Percentiles rank a stretch among this genome's conserved stretches.
phyloP scores from a whole-genome alignment of 2,329 filamentous ascomycete genomes.

The Laburnicola sp. region DNA sequence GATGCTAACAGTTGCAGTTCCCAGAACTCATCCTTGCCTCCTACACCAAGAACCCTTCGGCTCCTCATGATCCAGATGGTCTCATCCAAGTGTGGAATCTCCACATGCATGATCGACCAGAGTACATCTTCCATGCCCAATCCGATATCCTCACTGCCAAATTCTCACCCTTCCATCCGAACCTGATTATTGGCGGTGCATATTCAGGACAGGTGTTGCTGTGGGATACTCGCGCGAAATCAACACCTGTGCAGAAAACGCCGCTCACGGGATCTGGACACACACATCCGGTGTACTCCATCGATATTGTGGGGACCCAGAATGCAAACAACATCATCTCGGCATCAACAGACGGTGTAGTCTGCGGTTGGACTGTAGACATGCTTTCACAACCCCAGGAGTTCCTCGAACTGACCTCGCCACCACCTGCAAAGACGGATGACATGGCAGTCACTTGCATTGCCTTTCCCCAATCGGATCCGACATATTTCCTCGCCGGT shows the following conservation, averaged over 20 bases:
- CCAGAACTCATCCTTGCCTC: slow-evolving; percentile 89
- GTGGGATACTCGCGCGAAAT: slow-evolving; percentile 91
- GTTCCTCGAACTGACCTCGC: slow-evolving; percentile 82
- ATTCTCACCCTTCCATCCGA: slow-evolving; percentile 98
- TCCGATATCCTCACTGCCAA: slow-evolving; percentile 94
- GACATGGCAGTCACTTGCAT: slow-evolving; percentile 94
- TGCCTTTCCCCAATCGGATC: slow-evolving; percentile 91
- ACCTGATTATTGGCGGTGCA: slow-evolving; percentile 91
- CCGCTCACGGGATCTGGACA: slow-evolving; percentile 93
- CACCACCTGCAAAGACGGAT: slow-evolving; percentile 79
- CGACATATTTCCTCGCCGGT: slow-evolving; percentile 95
- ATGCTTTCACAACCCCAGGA: slow-evolving; percentile 98
- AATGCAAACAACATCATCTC: slow-evolving; percentile 99
- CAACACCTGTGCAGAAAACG: slow-evolving; percentile 86
- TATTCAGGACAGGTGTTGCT: slow-evolving; percentile 96
- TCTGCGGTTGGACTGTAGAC: slow-evolving; percentile 96
- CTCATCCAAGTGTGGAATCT: slow-evolving; percentile 96
- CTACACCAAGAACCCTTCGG: slow-evolving; percentile 96
- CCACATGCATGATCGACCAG: slow-evolving; percentile 89
- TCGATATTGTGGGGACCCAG: slow-evolving; percentile 95
- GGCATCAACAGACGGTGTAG: slow-evolving; percentile 92
- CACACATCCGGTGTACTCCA: slow-evolving; percentile 92
- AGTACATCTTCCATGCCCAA: slow-evolving; percentile 95
- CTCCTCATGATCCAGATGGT: slow-evolving; percentile 90
- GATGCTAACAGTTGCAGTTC: slow-evolving; percentile 57